A percentile compares a stretch with the other conserved stretches of the same genome.
Conservation (phyloP, 2,329 filamentous ascomycete species). For the Cryphonectria parasitica region DNA sequence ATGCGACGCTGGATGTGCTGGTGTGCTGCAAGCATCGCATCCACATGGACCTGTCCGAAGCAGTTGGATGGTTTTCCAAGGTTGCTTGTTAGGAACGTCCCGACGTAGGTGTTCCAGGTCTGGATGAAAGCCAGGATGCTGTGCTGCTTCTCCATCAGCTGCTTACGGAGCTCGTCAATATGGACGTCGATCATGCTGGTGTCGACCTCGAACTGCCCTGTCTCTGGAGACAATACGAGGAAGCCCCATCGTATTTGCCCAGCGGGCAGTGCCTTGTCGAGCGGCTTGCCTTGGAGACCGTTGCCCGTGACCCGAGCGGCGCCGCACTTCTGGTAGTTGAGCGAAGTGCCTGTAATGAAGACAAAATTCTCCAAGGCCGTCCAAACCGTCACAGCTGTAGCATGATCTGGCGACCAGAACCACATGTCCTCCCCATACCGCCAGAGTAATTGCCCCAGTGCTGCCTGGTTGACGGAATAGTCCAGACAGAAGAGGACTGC, state of each 20-base stretch:
- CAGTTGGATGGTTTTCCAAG: slow-evolving; percentile 57
- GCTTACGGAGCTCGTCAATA: slow-evolving; percentile 60
- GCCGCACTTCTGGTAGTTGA: slow-evolving; percentile 58
- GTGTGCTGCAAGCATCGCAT: slow-evolving; percentile 55
- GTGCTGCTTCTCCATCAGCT: slow-evolving; percentile 57
- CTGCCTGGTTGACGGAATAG: slow-evolving; percentile 63
- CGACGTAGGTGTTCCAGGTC: slow-evolving; percentile 56
- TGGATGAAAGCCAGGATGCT: slow-evolving; percentile 52
- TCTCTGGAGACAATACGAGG: slow-evolving; percentile 55
- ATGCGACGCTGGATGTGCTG: slow-evolving; percentile 53
- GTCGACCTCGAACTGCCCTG: slow-evolving; percentile 63
- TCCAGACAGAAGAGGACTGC: slow-evolving; percentile 67
- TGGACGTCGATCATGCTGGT: slow-evolving; percentile 61
- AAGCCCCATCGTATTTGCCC: slow-evolving; percentile 60
- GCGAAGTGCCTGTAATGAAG: slow-evolving; percentile 56
- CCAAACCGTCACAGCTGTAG: slow-evolving; percentile 62
- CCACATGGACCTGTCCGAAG: slow-evolving; percentile 55
- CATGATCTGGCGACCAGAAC: slow-evolving; percentile 63
- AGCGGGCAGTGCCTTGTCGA: slow-evolving; percentile 45
- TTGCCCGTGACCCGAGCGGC: slow-evolving; percentile 45
- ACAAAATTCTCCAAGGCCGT: slow-evolving; percentile 58
- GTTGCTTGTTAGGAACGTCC: slow-evolving; percentile 56
- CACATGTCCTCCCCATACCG: slow-evolving; percentile 69
- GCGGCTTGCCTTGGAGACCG: slow-evolving; percentile 26
- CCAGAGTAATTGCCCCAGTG: slow-evolving; percentile 58